A percentile compares a stretch with the other conserved stretches of the same genome.
Evolutionary conservation across 1,284 basidiomycete species (phyloP).

Genomic region (Cerrena zonata): DNA sequence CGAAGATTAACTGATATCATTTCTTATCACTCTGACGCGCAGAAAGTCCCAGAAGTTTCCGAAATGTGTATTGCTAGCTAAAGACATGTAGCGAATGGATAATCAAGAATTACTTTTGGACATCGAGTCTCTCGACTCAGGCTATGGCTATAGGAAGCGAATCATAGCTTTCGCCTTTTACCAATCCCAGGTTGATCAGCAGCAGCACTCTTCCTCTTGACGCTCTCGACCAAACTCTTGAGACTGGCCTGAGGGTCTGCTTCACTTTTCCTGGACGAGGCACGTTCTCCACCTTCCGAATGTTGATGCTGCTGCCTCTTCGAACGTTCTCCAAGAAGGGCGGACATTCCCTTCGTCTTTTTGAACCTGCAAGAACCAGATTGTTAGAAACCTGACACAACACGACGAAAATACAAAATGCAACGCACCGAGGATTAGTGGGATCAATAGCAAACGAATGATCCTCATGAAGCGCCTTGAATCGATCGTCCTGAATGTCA

Average conservation of each 20-base stretch:
- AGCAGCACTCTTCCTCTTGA: slow-evolving; percentile 69
- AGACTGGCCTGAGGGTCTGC: slow-evolving; percentile 37
- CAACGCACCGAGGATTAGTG: slow-evolving; percentile 82
- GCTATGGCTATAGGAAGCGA: too few relatives aligned
- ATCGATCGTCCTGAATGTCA: slow-evolving; percentile 84
- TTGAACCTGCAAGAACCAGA: slow-evolving; percentile 59
- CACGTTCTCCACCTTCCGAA: slow-evolving; percentile 17
- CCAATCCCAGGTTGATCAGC: slow-evolving; percentile 31
- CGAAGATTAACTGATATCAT: too few relatives aligned
- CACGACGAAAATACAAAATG: not conserved
- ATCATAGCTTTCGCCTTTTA: slow-evolving; percentile 51
- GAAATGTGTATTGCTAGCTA: too few relatives aligned
- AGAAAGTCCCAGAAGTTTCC: too few relatives aligned
- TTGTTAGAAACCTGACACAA: slow-evolving; percentile 11
- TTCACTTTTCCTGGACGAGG: slow-evolving; percentile 7
- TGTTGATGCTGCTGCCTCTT: slow-evolving; percentile 47
- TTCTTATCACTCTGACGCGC: too few relatives aligned
- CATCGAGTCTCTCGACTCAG: too few relatives aligned
- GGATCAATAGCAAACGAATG: slow-evolving; percentile 94
- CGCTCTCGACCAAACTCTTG: slow-evolving; percentile 70
- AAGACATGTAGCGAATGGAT: too few relatives aligned
- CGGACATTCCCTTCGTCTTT: slow-evolving; percentile 83
- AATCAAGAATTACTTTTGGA: not conserved
- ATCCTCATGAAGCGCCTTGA: slow-evolving; percentile 84
- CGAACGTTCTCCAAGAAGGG: slow-evolving; percentile 68